A percentile compares a stretch with the other conserved stretches of the same genome.
These are phyloP conservation scores for Glaciozyma martinii DNA, from an alignment of 768 basidiomycete genomes.

Conservation along the genomic window DNA sequence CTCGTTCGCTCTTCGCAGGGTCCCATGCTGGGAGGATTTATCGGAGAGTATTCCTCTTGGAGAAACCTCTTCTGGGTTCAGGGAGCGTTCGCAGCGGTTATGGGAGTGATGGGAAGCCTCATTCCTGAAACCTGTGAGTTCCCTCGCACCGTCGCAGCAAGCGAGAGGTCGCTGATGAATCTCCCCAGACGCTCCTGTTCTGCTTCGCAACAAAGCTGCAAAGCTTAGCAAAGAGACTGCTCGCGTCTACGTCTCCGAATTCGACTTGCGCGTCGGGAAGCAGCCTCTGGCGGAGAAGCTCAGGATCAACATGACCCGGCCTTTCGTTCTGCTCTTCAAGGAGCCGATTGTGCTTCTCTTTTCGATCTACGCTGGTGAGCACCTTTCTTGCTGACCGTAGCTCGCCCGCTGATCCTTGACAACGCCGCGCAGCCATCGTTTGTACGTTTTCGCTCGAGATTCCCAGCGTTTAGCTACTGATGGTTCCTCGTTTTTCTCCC, in stretches of 20 bases:
- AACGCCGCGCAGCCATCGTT: not conserved
- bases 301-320: not conserved
- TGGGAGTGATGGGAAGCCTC: not conserved
- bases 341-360: conserved; percentile 32
- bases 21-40: not conserved
- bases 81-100: not conserved
- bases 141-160: too few species aligned
- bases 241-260: conserved; percentile 8
- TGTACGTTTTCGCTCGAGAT: too few species aligned
- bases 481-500: not conserved
- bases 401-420: not conserved
- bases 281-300: not conserved
- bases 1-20: not conserved
- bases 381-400: not conserved
- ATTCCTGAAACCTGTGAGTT: not conserved
- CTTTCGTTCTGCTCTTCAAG: conserved; percentile 32
- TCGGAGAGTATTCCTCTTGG: not conserved
- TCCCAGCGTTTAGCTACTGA: not conserved
- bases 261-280: conserved; percentile 16
- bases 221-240: not conserved
- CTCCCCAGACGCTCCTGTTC: too few species aligned
- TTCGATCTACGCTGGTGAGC: conserved; percentile 21
- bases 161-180: too few species aligned
- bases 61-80: not conserved
- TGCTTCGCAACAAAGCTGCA: not conserved